Conservation (phyloP, 2,329 filamentous ascomycete genomes). For the Ascochyta lentis region DNA sequence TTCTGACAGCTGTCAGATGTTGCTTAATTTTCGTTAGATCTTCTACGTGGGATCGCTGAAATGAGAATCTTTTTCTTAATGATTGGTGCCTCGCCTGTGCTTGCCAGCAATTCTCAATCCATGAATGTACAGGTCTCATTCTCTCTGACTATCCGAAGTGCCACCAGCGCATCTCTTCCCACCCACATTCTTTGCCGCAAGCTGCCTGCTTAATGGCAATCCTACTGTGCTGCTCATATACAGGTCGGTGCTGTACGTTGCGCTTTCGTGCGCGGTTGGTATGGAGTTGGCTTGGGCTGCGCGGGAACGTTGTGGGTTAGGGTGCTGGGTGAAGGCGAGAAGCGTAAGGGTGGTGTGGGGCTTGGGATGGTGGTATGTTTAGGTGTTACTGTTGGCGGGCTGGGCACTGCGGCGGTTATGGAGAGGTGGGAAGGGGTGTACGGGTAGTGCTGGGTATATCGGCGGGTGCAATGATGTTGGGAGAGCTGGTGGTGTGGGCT, state of each 20-base stretch:
- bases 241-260: no score
- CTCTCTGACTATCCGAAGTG: background rate
- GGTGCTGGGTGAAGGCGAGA: background rate
- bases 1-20: constrained; percentile 17
- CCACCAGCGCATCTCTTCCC: no score
- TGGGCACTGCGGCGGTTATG: constrained; percentile 15
- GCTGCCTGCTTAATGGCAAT: no score
- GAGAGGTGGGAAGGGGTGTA: constrained; percentile 9
- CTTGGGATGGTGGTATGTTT: constrained; percentile 9
- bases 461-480: constrained; percentile 1
- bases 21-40: constrained; percentile 4
- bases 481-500: background rate
- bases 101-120: no score
- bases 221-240: no score
- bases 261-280: background rate
- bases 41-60: no score
- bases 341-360: background rate
- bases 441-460: constrained; percentile 3
- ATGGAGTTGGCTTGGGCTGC: constrained; percentile 17
- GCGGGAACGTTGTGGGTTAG: constrained; percentile 10
- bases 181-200: no score
- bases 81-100: no score
- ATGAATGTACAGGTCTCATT: background rate
- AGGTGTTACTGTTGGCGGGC: constrained; percentile 5
- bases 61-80: no score